Evolutionary conservation across 106 monocot genomes (phyloP).

Genomic region (Dendrobium chrysotoxum): DNA sequence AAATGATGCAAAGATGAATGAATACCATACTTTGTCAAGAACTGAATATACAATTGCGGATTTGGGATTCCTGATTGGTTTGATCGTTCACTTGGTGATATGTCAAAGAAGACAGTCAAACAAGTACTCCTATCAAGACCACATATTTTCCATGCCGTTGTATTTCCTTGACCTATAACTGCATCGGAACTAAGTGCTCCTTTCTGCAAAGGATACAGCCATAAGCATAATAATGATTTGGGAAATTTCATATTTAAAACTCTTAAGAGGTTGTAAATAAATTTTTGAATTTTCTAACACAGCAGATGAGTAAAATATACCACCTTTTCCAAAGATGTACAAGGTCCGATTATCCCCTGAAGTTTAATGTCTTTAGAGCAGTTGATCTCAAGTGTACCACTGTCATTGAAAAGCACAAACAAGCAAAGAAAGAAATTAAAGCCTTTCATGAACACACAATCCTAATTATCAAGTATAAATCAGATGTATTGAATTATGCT

Average conservation of each 20-base stretch:
- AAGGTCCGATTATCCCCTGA: conserved; percentile 94
- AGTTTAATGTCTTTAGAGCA: conserved; percentile 98
- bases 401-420: conserved; percentile 22
- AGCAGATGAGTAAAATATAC: neutral
- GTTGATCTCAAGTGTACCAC: conserved; percentile 83
- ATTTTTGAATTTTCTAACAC: neutral
- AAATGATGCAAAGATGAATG: neutral
- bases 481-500: neutral
- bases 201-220: conserved; percentile 57
- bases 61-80: conserved; percentile 58
- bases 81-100: conserved; percentile 82
- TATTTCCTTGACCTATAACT: conserved; percentile 87
- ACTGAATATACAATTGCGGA: conserved; percentile 86
- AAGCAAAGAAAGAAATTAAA: neutral
- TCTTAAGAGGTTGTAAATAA: neutral
- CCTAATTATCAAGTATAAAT: neutral
- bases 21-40: conserved; percentile 61
- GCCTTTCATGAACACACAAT: neutral
- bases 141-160: conserved; percentile 97
- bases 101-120: conserved; percentile 96
- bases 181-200: conserved; percentile 76
- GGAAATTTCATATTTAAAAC: neutral
- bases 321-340: conserved; percentile 98
- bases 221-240: neutral
- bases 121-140: conserved; percentile 93